phyloP scores from a whole-genome alignment of 345 rosid genomes.

The Lumnitzera littorea region DNA sequence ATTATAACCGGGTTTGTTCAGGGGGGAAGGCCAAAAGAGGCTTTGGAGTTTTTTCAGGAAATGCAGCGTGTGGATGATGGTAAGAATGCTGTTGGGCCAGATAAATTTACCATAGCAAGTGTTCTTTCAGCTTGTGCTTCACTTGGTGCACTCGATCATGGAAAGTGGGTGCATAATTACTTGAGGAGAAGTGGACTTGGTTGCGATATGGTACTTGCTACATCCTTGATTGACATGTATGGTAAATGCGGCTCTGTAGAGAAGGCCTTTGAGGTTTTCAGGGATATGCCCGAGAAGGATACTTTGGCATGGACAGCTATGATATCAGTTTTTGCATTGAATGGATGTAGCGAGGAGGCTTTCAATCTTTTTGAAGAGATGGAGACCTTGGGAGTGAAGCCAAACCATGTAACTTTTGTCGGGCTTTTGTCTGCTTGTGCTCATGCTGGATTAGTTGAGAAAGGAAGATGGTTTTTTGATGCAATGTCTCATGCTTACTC shows the following conservation, averaged over 20 bases:
- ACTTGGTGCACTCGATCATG: slow-evolving; percentile 49
- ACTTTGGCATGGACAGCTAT: slow-evolving; percentile 55
- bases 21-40: slow-evolving; percentile 44
- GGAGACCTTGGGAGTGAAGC: slow-evolving; percentile 33
- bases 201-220: slow-evolving; percentile 41
- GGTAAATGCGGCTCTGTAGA: slow-evolving; percentile 53
- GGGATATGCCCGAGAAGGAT: slow-evolving; percentile 40
- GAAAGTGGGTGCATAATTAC: slow-evolving; percentile 41
- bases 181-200: slow-evolving; percentile 37
- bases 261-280: slow-evolving; percentile 37
- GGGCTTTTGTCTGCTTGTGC: slow-evolving; percentile 57
- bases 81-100: slow-evolving; percentile 20
- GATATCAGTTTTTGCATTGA: slow-evolving; percentile 49
- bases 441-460: slow-evolving; percentile 46
- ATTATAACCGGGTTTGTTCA: slow-evolving; percentile 51
- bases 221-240: slow-evolving; percentile 59
- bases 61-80: slow-evolving; percentile 25
- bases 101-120: slow-evolving; percentile 51
- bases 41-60: slow-evolving; percentile 41
- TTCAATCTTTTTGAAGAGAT: slow-evolving; percentile 37
- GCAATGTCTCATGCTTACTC: slow-evolving; percentile 31
- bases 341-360: slow-evolving; percentile 44
- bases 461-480: slow-evolving; percentile 42
- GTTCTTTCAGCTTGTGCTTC: slow-evolving; percentile 54
- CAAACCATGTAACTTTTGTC: slow-evolving; percentile 54